Conservation (phyloP, 305 asterid species). For the Fraxinus angustifolia region DNA sequence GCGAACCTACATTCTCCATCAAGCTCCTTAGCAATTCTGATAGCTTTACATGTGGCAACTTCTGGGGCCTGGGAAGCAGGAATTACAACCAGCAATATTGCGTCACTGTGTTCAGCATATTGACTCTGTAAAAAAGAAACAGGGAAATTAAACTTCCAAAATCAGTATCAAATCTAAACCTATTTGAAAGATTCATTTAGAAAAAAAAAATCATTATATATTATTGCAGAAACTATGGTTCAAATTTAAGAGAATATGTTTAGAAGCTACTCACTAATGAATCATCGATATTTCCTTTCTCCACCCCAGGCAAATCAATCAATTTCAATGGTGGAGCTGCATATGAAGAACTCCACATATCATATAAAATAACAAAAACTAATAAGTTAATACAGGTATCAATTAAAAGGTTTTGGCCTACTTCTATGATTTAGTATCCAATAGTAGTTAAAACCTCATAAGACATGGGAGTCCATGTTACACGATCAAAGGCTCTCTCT, state of each 20-base stretch:
- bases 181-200: background rate
- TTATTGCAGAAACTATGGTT: background rate
- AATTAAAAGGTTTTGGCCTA: background rate
- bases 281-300: constrained; percentile 74
- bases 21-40: constrained; percentile 92
- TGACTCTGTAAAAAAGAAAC: constrained; percentile 52
- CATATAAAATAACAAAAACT: background rate
- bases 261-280: constrained; percentile 60
- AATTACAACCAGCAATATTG: constrained; percentile 85
- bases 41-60: constrained; percentile 86
- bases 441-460: background rate
- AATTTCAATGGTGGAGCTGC: constrained; percentile 83
- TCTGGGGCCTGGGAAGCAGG: constrained; percentile 96
- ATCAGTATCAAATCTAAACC: background rate
- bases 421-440: background rate
- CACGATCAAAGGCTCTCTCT: background rate
- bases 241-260: background rate
- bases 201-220: background rate
- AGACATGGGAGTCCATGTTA: background rate
- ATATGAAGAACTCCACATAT: constrained; percentile 28
- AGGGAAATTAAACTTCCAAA: constrained; percentile 20
- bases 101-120: constrained; percentile 87
- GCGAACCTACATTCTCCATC: constrained; percentile 86
- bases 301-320: constrained; percentile 89
- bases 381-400: background rate